phyloP scores from a whole-genome alignment of 2,329 filamentous ascomycete species.

The Didymella segeticola region DNA sequence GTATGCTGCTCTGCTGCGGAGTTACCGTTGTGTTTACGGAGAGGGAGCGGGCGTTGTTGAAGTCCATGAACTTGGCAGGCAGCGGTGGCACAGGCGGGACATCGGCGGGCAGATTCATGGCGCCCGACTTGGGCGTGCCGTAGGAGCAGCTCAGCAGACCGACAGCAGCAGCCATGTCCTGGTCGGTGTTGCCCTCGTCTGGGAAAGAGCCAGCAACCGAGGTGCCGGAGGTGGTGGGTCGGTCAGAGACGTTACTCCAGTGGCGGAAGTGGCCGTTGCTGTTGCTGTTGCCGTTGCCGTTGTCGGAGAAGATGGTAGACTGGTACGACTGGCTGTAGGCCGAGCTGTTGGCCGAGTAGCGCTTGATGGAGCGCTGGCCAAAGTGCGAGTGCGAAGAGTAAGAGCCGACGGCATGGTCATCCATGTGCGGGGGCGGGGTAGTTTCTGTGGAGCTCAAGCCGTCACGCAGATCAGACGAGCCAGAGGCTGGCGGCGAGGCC shows the following conservation, averaged over 20 bases:
- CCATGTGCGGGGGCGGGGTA: slow-evolving; percentile 82
- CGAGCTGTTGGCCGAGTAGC: slow-evolving; percentile 57
- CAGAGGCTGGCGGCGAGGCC: slow-evolving; percentile 83
- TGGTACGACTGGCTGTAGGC: slow-evolving; percentile 79
- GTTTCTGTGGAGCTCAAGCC: slow-evolving; percentile 89
- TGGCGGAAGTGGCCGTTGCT: slow-evolving; percentile 69
- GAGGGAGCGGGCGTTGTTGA: slow-evolving; percentile 61
- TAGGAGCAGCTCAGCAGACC: slow-evolving; percentile 92
- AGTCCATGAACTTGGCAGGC: slow-evolving; percentile 76
- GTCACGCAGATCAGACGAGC: slow-evolving; percentile 75
- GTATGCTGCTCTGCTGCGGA: slow-evolving; percentile 66
- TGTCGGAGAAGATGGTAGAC: slow-evolving; percentile 67
- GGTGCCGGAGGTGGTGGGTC: slow-evolving; percentile 74
- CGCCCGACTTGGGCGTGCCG: slow-evolving; percentile 74
- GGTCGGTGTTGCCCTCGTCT: slow-evolving; percentile 73
- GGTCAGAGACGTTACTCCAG: slow-evolving; percentile 71
- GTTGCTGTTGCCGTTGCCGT: slow-evolving; percentile 52
- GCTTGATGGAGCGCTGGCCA: slow-evolving; percentile 48
- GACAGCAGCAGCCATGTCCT: slow-evolving; percentile 86
- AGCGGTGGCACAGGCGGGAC: slow-evolving; percentile 88
- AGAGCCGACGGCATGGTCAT: slow-evolving; percentile 65
- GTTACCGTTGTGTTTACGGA: slow-evolving; percentile 62
- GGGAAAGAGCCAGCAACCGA: slow-evolving; percentile 68
- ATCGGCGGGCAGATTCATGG: slow-evolving; percentile 69
- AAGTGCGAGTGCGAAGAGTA: slow-evolving; percentile 43